Evolutionary conservation across 306 rosid species (phyloP).

Genomic region (Dryas alaskensis): DNA sequence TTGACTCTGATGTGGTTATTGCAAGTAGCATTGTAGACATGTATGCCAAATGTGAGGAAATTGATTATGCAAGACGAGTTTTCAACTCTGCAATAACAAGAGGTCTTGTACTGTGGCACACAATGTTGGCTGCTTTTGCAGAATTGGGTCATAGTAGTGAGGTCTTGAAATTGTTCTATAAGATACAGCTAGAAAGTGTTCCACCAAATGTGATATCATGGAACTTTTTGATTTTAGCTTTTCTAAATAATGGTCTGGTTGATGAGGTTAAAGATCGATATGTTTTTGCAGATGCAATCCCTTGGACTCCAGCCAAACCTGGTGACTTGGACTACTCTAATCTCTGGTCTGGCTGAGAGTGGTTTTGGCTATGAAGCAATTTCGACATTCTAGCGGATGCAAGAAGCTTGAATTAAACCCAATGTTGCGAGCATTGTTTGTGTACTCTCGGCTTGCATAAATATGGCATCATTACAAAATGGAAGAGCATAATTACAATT

Average conservation of each 20-base stretch:
- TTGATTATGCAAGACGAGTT: constrained; percentile 52
- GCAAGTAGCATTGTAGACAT: constrained; percentile 56
- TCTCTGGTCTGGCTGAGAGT: constrained; percentile 65
- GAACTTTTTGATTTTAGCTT: constrained; percentile 66
- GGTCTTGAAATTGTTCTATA: constrained; percentile 68
- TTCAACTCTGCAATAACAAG: constrained; percentile 35
- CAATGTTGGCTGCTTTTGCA: constrained; percentile 73
- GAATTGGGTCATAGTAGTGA: constrained; percentile 67
- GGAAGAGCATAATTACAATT: constrained; percentile 44
- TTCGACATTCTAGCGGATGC: constrained; percentile 52
- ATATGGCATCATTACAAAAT: constrained; percentile 46
- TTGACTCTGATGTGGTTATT: constrained; percentile 57
- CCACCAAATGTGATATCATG: constrained; percentile 71
- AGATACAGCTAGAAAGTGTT: constrained; percentile 67
- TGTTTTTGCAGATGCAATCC: constrained; percentile 63
- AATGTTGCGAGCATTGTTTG: constrained; percentile 47
- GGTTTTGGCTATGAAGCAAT: constrained; percentile 55
- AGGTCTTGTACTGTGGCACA: constrained; percentile 78
- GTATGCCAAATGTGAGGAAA: constrained; percentile 69
- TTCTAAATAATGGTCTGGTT: constrained; percentile 68
- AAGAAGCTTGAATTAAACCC: constrained; percentile 57
- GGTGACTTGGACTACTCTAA: constrained; percentile 72
- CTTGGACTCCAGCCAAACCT: constrained; percentile 48
- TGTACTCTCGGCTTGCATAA: constrained; percentile 54
- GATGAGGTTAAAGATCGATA: constrained; percentile 46